phyloP scores from a whole-genome alignment of 441 rosid species.

The Corymbia citriodora region DNA sequence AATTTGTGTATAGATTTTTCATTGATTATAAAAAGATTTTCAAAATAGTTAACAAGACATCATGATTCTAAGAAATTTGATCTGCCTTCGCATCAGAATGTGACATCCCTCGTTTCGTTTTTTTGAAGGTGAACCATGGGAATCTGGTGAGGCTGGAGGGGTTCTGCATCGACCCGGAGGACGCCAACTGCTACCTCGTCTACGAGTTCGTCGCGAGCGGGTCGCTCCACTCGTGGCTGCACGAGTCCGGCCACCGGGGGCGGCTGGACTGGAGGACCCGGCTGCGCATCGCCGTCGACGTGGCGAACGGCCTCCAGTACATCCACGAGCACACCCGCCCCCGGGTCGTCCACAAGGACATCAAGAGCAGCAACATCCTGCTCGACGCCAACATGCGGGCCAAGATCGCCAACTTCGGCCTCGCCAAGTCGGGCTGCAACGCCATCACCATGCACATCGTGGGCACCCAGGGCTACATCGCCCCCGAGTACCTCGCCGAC shows the following conservation, averaged over 20 bases:
- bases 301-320: constrained; percentile 65
- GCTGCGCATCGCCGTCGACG: constrained; percentile 39
- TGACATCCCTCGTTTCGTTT: neutral
- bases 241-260: constrained; percentile 8
- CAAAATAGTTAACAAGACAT: neutral
- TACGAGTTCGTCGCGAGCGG: constrained; percentile 54
- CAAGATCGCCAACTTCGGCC: constrained; percentile 63
- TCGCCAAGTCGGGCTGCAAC: constrained; percentile 67
- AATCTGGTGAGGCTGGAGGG: constrained; percentile 66
- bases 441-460: constrained; percentile 69
- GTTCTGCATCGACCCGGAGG: constrained; percentile 52
- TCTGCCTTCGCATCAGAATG: neutral
- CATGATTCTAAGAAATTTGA: neutral
- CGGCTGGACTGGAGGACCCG: constrained; percentile 48
- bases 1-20: neutral
- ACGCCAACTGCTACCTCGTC: constrained; percentile 46
- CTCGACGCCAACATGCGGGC: constrained; percentile 55
- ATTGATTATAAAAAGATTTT: neutral
- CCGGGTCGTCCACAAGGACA: constrained; percentile 61
- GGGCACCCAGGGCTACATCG: constrained; percentile 70
- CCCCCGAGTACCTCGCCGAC: constrained; percentile 56
- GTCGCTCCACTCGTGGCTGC: constrained; percentile 56
- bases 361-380: constrained; percentile 61
- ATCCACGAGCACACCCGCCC: constrained; percentile 66
- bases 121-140: constrained; percentile 55